phyloP scores from a whole-genome alignment of 2,329 filamentous ascomycete species.

The Rugonectria rugulosa region DNA sequence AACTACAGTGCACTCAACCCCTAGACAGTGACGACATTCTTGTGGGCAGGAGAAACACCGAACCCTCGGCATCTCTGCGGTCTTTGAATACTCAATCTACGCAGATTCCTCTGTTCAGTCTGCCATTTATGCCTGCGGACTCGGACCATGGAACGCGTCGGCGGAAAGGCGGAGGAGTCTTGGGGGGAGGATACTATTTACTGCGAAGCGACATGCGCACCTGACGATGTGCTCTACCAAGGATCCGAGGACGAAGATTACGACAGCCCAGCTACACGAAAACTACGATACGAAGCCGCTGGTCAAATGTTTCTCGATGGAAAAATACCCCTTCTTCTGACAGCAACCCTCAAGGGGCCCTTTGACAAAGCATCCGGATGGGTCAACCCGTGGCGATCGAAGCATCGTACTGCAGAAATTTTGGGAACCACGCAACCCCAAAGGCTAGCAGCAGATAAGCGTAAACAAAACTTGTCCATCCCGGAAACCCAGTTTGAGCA shows the following conservation, averaged over 20 bases:
- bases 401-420: constrained; percentile 30
- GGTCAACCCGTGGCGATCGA: constrained; percentile 46
- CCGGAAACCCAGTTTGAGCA: constrained; percentile 22
- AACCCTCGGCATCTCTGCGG: neutral
- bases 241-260: constrained; percentile 67
- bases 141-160: constrained; percentile 24
- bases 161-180: constrained; percentile 22
- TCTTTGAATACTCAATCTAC: constrained; percentile 3
- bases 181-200: constrained; percentile 51
- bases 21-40: constrained; percentile 17
- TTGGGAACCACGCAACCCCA: constrained; percentile 26
- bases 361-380: constrained; percentile 53
- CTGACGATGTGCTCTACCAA: constrained; percentile 59
- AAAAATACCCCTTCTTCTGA: constrained; percentile 62
- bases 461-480: constrained; percentile 25
- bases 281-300: constrained; percentile 64
- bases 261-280: constrained; percentile 53
- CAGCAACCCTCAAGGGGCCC: constrained; percentile 68
- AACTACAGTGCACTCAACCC: constrained; percentile 8
- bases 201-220: constrained; percentile 51
- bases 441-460: constrained; percentile 22
- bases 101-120: constrained; percentile 15
- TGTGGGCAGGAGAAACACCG: constrained; percentile 15
- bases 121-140: constrained; percentile 17
- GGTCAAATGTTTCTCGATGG: constrained; percentile 67